phyloP scores from a whole-genome alignment of 2,329 filamentous ascomycete species.

The Sarocladium kiliense region DNA sequence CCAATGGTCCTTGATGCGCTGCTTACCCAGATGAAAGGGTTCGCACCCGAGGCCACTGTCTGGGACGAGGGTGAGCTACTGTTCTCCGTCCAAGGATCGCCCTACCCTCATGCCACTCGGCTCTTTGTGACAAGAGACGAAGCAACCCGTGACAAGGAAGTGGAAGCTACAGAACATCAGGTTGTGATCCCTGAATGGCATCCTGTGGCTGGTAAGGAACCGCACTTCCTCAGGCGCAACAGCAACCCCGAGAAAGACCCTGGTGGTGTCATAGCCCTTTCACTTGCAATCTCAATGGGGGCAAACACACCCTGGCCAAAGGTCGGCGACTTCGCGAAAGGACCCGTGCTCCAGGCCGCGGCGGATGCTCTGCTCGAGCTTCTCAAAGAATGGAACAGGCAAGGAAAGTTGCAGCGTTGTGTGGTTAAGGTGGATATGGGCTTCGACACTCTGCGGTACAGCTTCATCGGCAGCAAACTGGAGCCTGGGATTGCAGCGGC shows the following conservation, averaged over 20 bases:
- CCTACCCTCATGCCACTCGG: not conserved
- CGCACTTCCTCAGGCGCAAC: not conserved
- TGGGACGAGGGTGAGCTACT: constrained; percentile 6
- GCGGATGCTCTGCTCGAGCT: not conserved
- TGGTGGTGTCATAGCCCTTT: not conserved
- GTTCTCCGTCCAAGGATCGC: not conserved
- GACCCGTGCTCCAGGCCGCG: not conserved
- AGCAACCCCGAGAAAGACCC: not conserved
- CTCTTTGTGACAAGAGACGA: not conserved
- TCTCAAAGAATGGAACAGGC: not conserved
- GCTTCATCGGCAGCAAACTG: not conserved
- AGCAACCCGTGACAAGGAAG: not conserved
- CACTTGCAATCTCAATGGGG: not conserved
- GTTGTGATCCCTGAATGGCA: not conserved
- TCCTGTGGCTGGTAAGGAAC: not conserved
- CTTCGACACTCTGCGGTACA: not conserved
- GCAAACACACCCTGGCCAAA: not conserved
- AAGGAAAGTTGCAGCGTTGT: not conserved
- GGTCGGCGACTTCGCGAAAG: not conserved
- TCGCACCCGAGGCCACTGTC: not conserved
- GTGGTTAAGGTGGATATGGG: not conserved
- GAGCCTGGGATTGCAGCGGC: not conserved
- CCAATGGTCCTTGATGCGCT: not conserved
- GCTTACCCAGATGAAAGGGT: not conserved
- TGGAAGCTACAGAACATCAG: not conserved